Evolutionary conservation across 805 yeast genomes (phyloP), one percentile per base, ranked within the genome.

Genomic region (Brettanomyces anomalus): DNA sequence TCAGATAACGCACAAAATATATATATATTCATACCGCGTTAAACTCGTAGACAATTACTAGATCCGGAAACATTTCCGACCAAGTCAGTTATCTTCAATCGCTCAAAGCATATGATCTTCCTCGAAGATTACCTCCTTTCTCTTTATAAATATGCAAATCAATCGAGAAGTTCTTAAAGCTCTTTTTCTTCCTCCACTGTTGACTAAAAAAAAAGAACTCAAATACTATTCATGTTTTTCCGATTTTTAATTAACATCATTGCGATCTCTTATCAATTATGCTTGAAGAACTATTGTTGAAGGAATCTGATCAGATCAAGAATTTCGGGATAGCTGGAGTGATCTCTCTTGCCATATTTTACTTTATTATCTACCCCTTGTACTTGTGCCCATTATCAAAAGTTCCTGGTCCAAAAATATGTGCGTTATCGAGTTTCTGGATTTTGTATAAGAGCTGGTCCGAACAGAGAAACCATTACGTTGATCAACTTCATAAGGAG

Each of bases 121-220:
- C 36, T 17, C 18, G 36, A 34, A 34, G 18, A 34, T 17, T 34
- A 1, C 79, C 87, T 1, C 95, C 95, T 0, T 62, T 86, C 34
- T 67, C 81, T 37, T 75, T 72, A 43, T 93, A 93, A 0, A 62
- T 81, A 33, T 73, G 71, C 49, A 88, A 85, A 55, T 77, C 88
- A 0, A 7, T 7, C 10, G 10, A 24, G 10, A 24, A n/a, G n/a
- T n/a, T n/a, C n/a, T n/a, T n/a, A n/a, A n/a, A n/a, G n/a, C n/a
- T n/a, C n/a, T 24, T 24, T 24, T 24, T 11, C 28, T 24, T 24
- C n/a, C n/a, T n/a, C n/a, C n/a, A n/a, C n/a, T n/a, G n/a, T n/a
- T n/a, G n/a, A n/a, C n/a, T n/a, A n/a, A 24, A 24, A 5, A 24
- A 24, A 24, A 24, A 24, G 28, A 24, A 7, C 6, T 24, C 28